These are phyloP conservation scores for Tetrapisispora pingtungensis DNA, from an alignment of 805 yeast genomes.

Conservation along the genomic window DNA sequence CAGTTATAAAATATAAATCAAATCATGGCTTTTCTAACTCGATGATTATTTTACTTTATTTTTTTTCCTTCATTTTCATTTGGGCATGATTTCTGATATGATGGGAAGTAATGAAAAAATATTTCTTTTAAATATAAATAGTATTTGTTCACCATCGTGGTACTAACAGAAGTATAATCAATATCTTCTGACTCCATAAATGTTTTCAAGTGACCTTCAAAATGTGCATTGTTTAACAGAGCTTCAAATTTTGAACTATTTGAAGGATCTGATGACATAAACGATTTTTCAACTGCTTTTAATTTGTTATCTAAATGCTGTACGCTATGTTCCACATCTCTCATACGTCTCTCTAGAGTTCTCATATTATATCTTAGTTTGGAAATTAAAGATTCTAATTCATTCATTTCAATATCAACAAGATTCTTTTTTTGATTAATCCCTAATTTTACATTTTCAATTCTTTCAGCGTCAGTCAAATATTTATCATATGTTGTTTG, in stretches of 20 bases:
- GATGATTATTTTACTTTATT: no score
- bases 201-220: neutral
- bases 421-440: conserved; percentile 25
- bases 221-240: neutral
- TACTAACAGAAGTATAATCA: neutral
- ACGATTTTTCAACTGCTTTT: conserved; percentile 10
- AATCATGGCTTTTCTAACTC: no score
- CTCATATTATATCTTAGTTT: conserved; percentile 57
- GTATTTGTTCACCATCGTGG: neutral
- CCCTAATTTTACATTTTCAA: conserved; percentile 14
- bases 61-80: neutral
- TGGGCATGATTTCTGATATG: neutral
- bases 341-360: conserved; percentile 46
- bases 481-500: conserved; percentile 12
- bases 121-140: neutral
- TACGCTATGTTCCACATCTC: conserved; percentile 57
- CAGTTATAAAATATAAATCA: no score
- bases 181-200: neutral
- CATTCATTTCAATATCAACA: conserved; percentile 34
- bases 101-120: neutral
- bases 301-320: conserved; percentile 32
- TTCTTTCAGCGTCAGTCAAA: conserved; percentile 11
- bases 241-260: neutral
- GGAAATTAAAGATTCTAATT: conserved; percentile 47
- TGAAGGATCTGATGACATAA: neutral